Base-by-base conservation (phyloP, 75 land plant species). In the Sequoia sempervirens region DNA sequence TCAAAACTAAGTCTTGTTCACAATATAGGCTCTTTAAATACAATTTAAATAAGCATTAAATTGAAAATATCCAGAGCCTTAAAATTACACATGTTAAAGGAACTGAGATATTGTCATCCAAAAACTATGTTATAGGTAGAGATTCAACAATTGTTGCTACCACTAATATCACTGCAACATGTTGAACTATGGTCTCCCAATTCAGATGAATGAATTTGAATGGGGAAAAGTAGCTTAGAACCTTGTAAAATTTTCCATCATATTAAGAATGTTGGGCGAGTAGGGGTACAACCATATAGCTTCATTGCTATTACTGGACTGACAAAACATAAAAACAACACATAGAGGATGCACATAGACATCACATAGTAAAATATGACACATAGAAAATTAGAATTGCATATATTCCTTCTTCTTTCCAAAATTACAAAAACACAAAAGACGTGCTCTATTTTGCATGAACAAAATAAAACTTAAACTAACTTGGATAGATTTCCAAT, bases 71-170 rank as follows among this genome's bases (percentile, higher is more conserved):
- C 66, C 69, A 79, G 46, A 66, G 91, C 88, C 85, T 86, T 79
- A 88, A 28, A 20, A 88, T 20, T 80, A 95, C 86, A 79, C 93
- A 88, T 38, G 86, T 86, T n/a, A 95, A 66, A 28, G 99, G 99
- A 81, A 97, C 99, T 26, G 94, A 89, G 58, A 97, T 85, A 79
- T 97, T 97, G 85, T 97, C 99, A 85, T 97, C 99, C 34, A 95
- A 50, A 32, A 83, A 28, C 38, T 84, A 64, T 5, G 91, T 80
- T 50, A 87, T 81, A 11, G 99, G 98, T 50, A 97, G 93, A 3
- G 99, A 97, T 87, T 97, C 98, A 50, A 94, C 91, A 32, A 97
- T 5, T 14, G 99, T 95, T 46, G 98, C 99, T 52, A 85, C 88
- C 76, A 96, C 66, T 8, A 98, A 87, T 37, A 97, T 85, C 20